Base-by-base conservation (phyloP, 169 alveolate genomes). In the Cyclospora cayetanensis region DNA sequence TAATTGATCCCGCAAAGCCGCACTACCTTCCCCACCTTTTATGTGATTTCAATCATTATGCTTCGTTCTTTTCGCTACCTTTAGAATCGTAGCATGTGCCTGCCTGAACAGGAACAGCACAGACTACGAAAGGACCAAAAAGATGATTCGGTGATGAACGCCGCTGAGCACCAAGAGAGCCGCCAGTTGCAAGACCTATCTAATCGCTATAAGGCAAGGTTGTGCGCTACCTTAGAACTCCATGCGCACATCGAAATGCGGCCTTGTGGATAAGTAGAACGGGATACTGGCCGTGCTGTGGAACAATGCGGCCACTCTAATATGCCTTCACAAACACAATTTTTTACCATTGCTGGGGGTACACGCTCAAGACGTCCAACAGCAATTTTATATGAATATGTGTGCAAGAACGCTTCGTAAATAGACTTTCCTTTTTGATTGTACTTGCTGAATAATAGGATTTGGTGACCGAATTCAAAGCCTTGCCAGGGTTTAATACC, bases 201-300 rank as follows among this genome's bases (percentile, higher is more conserved):
- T 18, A 18, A 34, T 31, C 76, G 89, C 11, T 80, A 50, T 22
- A 53, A 80, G 89, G 89, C 89, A 80, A 46, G 89, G 25, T 20
- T 35, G 52, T 0, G 29, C 15, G 83, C 60, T 9, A n/a, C 20
- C 25, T 5, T 0, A 4, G 25, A 50, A 3, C 15, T 20, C 25
- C 3, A 35, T 20, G 53, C 83, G 25, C 60, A 9, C 37, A 37
- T 4, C 37, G n/a, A 22, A 20, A 72, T 12, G 37, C 39, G n/a
- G 9, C 55, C 53, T 18, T 39, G 1, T 39, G 20, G 22, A 72
- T 1, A 37, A 9, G 4, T 4, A 7, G 34, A 41, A 20, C 15
- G 83, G 41, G 11, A 3, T 72, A 1, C 60, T 37, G 2, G 41
- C 0, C 25, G 4, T 42, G 60, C 12, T 7, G 43, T 65, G 55